Conservation (phyloP, 2,329 filamentous ascomycete genomes). For the Colletotrichum magnum region DNA sequence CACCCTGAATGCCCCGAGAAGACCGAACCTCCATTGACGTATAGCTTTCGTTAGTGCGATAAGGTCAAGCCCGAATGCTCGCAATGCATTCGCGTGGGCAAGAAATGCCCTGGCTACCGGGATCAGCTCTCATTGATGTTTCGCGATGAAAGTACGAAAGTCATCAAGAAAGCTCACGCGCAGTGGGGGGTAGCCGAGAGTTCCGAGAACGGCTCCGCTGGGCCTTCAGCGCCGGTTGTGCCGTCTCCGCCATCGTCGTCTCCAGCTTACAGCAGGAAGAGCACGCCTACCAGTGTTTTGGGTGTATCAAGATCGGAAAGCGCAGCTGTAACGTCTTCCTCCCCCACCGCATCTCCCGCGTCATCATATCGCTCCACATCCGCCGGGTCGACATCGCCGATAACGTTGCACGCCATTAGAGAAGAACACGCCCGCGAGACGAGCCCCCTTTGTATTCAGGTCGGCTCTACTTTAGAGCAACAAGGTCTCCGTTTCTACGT, state of each 20-base stretch:
- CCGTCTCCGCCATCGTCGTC: conserved; percentile 45
- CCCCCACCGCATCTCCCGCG: conserved; percentile 42
- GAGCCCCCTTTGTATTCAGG: conserved; percentile 45
- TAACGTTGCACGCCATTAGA: conserved; percentile 28
- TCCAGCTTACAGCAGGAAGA: conserved; percentile 31
- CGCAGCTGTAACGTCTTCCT: conserved; percentile 1
- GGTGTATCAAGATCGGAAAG: neutral
- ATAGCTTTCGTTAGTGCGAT: conserved; percentile 66
- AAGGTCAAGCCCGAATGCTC: conserved; percentile 72
- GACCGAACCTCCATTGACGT: neutral
- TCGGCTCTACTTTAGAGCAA: conserved; percentile 61
- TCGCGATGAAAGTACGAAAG: conserved; percentile 75
- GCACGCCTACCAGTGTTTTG: conserved; percentile 22
- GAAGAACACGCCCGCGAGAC: conserved; percentile 25
- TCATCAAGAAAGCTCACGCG: conserved; percentile 70
- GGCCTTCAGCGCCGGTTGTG: conserved; percentile 14
- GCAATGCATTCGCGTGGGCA: conserved; percentile 72
- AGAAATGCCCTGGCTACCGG: conserved; percentile 74
- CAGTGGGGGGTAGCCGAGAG: conserved; percentile 56
- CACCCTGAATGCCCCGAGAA: neutral
- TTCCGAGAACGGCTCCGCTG: conserved; percentile 7
- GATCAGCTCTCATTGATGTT: conserved; percentile 77
- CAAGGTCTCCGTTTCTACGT: conserved; percentile 66
- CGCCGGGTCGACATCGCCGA: conserved; percentile 30
- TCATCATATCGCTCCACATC: conserved; percentile 31